Evolutionary conservation across 2,329 filamentous ascomycete genomes (phyloP).

Genomic region (Penicillium sp.): DNA sequence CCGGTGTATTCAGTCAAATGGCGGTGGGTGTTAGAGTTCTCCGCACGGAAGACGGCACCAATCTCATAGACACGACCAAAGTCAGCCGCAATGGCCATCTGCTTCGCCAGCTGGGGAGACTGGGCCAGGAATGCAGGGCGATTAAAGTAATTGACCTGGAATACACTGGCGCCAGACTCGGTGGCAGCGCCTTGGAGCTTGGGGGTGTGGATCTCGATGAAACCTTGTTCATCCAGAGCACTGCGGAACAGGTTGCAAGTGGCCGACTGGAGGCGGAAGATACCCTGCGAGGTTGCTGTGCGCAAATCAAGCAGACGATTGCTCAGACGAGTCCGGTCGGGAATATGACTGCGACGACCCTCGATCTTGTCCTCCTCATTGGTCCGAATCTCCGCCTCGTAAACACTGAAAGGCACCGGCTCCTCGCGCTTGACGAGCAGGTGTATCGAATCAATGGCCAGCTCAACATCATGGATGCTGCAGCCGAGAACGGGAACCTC

Average conservation of each 20-base stretch:
- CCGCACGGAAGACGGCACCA: conserved; percentile 85
- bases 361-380: conserved; percentile 57
- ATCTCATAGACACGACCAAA: conserved; percentile 89
- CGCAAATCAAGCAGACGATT: conserved; percentile 83
- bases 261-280: conserved; percentile 82
- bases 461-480: conserved; percentile 72
- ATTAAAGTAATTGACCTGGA: conserved; percentile 89
- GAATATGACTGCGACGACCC: conserved; percentile 61
- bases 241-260: conserved; percentile 78
- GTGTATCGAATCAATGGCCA: conserved; percentile 67
- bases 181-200: conserved; percentile 89
- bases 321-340: conserved; percentile 70
- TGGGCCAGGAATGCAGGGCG: conserved; percentile 85
- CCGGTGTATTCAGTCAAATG: conserved; percentile 95
- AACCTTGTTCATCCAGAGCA: conserved; percentile 71
- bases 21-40: conserved; percentile 93
- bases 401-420: conserved; percentile 67
- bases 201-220: conserved; percentile 91
- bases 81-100: conserved; percentile 87
- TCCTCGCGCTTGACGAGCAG: conserved; percentile 62
- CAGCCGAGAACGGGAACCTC: conserved; percentile 74
- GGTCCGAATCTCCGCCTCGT: conserved; percentile 65
- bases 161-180: conserved; percentile 87
- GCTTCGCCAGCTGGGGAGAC: conserved; percentile 88
- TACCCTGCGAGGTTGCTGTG: conserved; percentile 80